Conservation (phyloP, 2,329 filamentous ascomycete species). For the Nemania sp. region DNA sequence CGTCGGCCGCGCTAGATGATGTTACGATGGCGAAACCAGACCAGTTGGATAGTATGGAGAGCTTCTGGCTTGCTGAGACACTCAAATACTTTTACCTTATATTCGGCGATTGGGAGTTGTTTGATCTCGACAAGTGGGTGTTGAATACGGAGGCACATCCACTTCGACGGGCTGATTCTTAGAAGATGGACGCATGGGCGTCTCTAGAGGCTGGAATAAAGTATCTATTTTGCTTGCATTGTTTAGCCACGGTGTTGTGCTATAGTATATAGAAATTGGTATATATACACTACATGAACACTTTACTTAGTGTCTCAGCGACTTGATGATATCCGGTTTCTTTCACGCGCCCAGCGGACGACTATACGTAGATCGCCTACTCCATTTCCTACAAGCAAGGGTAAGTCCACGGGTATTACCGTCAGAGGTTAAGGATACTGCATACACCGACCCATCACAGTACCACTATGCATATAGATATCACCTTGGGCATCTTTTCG, state of each 20-base stretch:
- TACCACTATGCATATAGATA: too few relatives aligned
- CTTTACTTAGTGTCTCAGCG: neutral
- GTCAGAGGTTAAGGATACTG: too few relatives aligned
- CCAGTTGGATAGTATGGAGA: slow-evolving; percentile 71
- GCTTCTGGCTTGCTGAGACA: slow-evolving; percentile 79
- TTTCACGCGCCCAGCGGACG: too few relatives aligned
- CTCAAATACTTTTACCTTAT: slow-evolving; percentile 76
- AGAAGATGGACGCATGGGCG: slow-evolving; percentile 1
- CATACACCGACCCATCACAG: too few relatives aligned
- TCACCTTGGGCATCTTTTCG: too few relatives aligned
- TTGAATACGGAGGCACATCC: slow-evolving; percentile 70
- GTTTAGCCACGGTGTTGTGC: neutral
- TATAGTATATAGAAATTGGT: slow-evolving; percentile 19
- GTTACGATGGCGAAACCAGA: slow-evolving; percentile 60
- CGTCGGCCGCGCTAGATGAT: slow-evolving; percentile 74
- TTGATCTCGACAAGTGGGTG: slow-evolving; percentile 73
- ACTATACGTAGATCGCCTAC: too few relatives aligned
- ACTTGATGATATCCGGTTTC: too few relatives aligned
- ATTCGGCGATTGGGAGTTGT: slow-evolving; percentile 68
- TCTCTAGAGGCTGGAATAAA: slow-evolving; percentile 6
- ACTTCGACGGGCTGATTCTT: slow-evolving; percentile 54
- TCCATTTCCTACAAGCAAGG: too few relatives aligned
- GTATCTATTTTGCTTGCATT: neutral
- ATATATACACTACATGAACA: slow-evolving; percentile 7
- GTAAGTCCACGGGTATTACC: too few relatives aligned